These are phyloP conservation scores for Rhizoctonia solani DNA, from an alignment of 1,284 basidiomycete species.

Conservation along the genomic window DNA sequence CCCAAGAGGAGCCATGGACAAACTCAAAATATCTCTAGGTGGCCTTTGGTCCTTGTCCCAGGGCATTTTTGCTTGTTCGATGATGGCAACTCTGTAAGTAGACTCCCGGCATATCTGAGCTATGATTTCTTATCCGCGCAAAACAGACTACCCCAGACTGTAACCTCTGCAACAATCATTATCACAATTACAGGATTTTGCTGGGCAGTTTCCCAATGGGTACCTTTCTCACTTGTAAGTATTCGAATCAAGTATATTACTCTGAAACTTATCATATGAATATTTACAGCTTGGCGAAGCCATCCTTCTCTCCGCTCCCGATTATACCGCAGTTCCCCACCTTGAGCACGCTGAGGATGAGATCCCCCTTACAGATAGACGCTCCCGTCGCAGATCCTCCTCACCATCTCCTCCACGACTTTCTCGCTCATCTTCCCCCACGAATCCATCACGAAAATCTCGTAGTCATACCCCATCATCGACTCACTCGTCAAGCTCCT, in stretches of 20 bases:
- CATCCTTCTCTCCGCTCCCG: slow-evolving; percentile 33
- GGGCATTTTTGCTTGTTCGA: slow-evolving; percentile 46
- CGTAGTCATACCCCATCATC: background rate
- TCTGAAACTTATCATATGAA: background rate
- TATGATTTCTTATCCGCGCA: background rate
- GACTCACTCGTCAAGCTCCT: slow-evolving; percentile 4
- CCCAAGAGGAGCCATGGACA: slow-evolving; percentile 37
- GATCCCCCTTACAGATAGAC: slow-evolving; percentile 31
- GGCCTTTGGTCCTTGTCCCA: slow-evolving; percentile 39
- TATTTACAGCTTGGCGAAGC: slow-evolving; percentile 36
- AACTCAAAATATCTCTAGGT: slow-evolving; percentile 31
- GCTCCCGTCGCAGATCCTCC: slow-evolving; percentile 14
- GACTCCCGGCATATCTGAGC: background rate
- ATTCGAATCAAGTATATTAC: background rate
- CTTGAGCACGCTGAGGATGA: slow-evolving; percentile 23
- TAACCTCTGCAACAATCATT: slow-evolving; percentile 50
- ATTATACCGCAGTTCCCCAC: slow-evolving; percentile 24
- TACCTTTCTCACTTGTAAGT: slow-evolving; percentile 50
- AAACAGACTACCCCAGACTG: slow-evolving; percentile 45
- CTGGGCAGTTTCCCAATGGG: slow-evolving; percentile 53
- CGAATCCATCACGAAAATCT: background rate
- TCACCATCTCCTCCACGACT: slow-evolving; percentile 8
- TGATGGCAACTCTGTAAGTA: slow-evolving; percentile 50
- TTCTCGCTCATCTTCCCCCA: slow-evolving; percentile 2
- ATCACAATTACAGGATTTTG: slow-evolving; percentile 53